Evolutionary conservation across 2,329 filamentous ascomycete genomes (phyloP), one percentile per base, ranked within the genome.

Genomic region (Macrophomina pseudophaseolina): DNA sequence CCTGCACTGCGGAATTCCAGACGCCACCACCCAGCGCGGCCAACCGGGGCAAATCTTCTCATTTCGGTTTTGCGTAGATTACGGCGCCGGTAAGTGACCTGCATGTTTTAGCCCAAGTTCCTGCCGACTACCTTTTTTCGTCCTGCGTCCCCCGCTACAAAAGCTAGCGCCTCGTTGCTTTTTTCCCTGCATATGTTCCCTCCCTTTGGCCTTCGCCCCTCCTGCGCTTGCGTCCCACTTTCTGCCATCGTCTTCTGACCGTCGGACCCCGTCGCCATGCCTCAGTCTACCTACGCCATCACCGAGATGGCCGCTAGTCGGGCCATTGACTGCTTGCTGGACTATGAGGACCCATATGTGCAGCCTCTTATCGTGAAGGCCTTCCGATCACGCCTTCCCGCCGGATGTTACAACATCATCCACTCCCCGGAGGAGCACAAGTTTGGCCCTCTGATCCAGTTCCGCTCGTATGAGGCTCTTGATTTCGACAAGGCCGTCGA

Each of bases 271-370:
- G 28, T 35, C 40, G 35, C 40, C 38, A 56, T 65, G 62, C 62
- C 62, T 30, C 48, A 35, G 46, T 40, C 38, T 38, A 65, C 63
- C 30, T 65, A 49, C 63, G 52, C 40, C n/a, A 14, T 56, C 32
- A 58, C 63, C 7, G 51, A 65, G 12, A 65, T 65, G 63, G 30
- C 63, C 9, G 52, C 63, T 16, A 18, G 23, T 30, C 32, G 23
- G 48, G 6, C 65, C 30, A 66, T 93, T 70, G 89, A 92, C 79
- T 92, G 91, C 60, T 78, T 94, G 60, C 83, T 97, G 72, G 86
- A 93, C 74, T 97, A 97, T 78, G 92, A 93, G 73, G 93, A 97
- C 75, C 76, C 84, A 52, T 99, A 98, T 75, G 92, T 98, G 8
- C 92, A 97, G 74, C 92, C 92, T 1, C 86, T 98, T 46, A 90